Conservation (phyloP, 805 yeast species). For the Sungouiozyma ichnusensis region DNA sequence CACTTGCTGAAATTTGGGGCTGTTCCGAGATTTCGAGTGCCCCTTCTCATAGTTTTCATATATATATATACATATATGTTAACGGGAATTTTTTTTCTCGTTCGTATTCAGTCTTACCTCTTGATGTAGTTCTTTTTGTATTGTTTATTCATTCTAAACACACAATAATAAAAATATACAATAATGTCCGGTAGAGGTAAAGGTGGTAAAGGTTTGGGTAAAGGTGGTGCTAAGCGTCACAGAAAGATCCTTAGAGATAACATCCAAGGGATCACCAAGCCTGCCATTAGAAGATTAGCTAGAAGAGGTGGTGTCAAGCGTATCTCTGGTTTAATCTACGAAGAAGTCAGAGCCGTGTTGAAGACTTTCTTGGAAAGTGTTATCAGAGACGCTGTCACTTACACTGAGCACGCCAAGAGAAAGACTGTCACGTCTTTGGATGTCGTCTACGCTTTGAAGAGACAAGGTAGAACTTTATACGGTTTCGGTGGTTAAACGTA, state of each 20-base stretch:
- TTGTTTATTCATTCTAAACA: too few relatives aligned
- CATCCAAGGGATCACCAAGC: conserved; percentile 99
- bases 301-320: conserved; percentile 99
- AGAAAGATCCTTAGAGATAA: conserved; percentile 98
- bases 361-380: conserved; percentile 94
- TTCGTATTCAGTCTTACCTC: too few relatives aligned
- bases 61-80: neutral
- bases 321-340: conserved; percentile 97
- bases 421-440: conserved; percentile 98
- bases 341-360: conserved; percentile 95
- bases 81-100: too few relatives aligned
- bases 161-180: conserved; percentile 8
- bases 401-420: conserved; percentile 99
- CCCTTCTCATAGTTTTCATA: neutral
- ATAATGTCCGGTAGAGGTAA: conserved; percentile 97
- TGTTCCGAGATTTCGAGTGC: too few relatives aligned
- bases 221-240: conserved; percentile 99
- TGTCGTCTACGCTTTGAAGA: conserved; percentile 97
- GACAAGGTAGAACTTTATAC: conserved; percentile 99
- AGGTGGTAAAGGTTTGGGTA: conserved; percentile 99
- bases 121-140: neutral
- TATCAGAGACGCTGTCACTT: conserved; percentile 98
- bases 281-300: conserved; percentile 99
- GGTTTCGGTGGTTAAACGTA: conserved; percentile 94
- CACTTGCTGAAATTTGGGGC: too few relatives aligned